Base-by-base conservation (phyloP, 306 rosid species). In the Neltuma alba region DNA sequence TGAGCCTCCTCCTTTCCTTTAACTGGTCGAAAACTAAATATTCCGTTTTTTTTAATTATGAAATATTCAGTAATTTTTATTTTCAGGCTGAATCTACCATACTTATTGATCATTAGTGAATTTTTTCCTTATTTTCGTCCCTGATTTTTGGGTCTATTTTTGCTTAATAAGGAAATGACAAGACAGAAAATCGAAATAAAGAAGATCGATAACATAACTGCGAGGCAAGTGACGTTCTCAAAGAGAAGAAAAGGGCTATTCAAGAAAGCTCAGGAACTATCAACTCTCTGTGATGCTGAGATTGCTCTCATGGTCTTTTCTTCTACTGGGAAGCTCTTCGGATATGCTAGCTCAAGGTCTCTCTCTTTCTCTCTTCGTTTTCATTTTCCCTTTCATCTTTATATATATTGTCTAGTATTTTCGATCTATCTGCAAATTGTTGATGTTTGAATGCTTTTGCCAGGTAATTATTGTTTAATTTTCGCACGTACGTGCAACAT, bases 211-310 rank as follows among this genome's bases (percentile, higher is more conserved):
- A 88, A 75, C 45, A 70, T 74, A 50, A 79, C 87, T 2, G 86
- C 89, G 10, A 88, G 91, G 54, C 87, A 88, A 65, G 89, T 82
- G 2, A 76, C 87, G 9, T 85, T 88, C 55, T 85, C 87, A 1
- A 88, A 80, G 86, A 85, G 87, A 61, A 85, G 81, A 78, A 81
- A 72, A 75, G 89, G 89, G 9, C 72, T 88, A 0, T 73, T 88
- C 36, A 85, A 88, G 80, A 88, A 88, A 63, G 88, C 89, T 66
- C 27, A 36, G 11, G 91, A 88, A 64, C 89, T 88, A 58, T 83
- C 89, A 1, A 82, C 82, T 18, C 79, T 85, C 3, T 83, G 91
- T 50, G 91, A 88, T 76, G 88, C 86, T 72, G 85, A 88, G 31
- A 66, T 83, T 45, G 89, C 85, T 72, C 73, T 88, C 30, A 9